These are phyloP conservation scores for Berkeleyomyces rouxiae DNA, from an alignment of 2,329 filamentous ascomycete species.

Conservation along the genomic window DNA sequence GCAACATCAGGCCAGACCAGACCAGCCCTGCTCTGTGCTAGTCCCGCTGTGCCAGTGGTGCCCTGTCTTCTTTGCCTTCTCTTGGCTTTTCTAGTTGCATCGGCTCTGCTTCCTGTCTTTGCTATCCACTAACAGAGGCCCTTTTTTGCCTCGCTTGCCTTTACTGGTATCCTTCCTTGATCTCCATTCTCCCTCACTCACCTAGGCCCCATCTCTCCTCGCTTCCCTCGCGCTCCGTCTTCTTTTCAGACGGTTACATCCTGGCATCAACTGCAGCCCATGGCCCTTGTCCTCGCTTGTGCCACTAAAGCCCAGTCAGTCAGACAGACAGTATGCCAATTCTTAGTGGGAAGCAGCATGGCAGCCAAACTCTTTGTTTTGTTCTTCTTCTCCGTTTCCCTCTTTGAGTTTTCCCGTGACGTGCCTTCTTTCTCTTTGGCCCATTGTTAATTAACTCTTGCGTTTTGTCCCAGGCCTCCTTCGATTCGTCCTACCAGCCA, in stretches of 20 bases:
- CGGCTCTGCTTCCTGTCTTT: background rate
- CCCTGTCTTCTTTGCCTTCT: background rate
- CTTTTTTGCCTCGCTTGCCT: background rate
- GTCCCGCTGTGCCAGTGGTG: background rate
- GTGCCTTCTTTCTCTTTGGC: conserved; percentile 16
- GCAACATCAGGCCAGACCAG: too few species aligned
- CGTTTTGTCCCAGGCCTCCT: conserved; percentile 20
- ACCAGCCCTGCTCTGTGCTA: too few species aligned
- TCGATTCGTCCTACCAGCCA: conserved; percentile 21
- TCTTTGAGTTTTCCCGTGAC: background rate
- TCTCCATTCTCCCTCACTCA: background rate
- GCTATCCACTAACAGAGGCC: background rate
- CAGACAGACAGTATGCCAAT: background rate
- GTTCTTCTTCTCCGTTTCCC: background rate
- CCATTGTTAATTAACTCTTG: too few species aligned
- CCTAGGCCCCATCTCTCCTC: background rate
- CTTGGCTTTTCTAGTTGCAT: background rate
- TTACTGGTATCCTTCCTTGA: background rate
- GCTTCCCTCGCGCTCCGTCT: background rate
- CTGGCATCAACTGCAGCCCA: background rate
- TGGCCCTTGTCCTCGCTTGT: background rate
- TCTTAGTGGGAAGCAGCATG: background rate
- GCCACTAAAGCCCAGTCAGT: background rate
- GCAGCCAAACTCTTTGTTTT: background rate
- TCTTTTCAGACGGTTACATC: background rate